A percentile compares a stretch with the other conserved stretches of the same genome.
phyloP scores from a whole-genome alignment of 192 early-diverging fungal genomes.

The Linnemannia hyalina region DNA sequence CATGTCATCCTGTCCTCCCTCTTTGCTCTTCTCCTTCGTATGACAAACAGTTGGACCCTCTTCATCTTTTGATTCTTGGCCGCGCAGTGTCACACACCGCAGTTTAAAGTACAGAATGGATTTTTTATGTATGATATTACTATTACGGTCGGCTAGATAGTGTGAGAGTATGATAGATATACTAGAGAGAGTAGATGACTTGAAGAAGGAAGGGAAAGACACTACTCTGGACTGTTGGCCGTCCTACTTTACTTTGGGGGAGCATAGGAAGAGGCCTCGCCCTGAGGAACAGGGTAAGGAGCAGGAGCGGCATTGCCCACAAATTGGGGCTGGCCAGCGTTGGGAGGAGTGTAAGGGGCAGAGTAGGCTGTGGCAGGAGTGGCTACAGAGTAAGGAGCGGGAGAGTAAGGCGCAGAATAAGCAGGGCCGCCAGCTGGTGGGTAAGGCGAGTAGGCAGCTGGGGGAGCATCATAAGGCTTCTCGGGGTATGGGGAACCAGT shows the following conservation, averaged over 20 bases:
- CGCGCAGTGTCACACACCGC: too few relatives aligned
- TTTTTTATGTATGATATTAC: too few relatives aligned
- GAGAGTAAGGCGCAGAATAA: neutral
- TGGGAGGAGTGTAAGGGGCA: slow-evolving; percentile 9
- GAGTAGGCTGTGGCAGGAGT: slow-evolving; percentile 12
- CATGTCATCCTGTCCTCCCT: too few relatives aligned
- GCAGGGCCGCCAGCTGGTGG: slow-evolving; percentile 8
- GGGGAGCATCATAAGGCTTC: slow-evolving; percentile 24
- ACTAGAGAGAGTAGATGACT: too few relatives aligned
- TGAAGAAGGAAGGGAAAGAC: too few relatives aligned
- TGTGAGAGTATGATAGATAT: too few relatives aligned
- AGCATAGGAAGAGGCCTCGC: slow-evolving; percentile 34
- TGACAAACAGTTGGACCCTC: too few relatives aligned
- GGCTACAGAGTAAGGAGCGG: neutral
- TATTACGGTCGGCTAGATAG: too few relatives aligned
- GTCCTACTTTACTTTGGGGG: slow-evolving; percentile 26
- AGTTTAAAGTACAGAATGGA: too few relatives aligned
- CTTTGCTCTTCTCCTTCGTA: too few relatives aligned
- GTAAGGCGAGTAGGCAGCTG: slow-evolving; percentile 31
- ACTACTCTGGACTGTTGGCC: too few relatives aligned
- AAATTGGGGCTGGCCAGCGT: slow-evolving; percentile 15
- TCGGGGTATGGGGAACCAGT: slow-evolving; percentile 7
- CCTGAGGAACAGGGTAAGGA: slow-evolving; percentile 48
- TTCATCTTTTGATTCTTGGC: too few relatives aligned
- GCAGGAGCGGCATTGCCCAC: slow-evolving; percentile 6